Base-by-base conservation (phyloP, 192 early-diverging fungal species). In the Umbelopsis ramanniana region DNA sequence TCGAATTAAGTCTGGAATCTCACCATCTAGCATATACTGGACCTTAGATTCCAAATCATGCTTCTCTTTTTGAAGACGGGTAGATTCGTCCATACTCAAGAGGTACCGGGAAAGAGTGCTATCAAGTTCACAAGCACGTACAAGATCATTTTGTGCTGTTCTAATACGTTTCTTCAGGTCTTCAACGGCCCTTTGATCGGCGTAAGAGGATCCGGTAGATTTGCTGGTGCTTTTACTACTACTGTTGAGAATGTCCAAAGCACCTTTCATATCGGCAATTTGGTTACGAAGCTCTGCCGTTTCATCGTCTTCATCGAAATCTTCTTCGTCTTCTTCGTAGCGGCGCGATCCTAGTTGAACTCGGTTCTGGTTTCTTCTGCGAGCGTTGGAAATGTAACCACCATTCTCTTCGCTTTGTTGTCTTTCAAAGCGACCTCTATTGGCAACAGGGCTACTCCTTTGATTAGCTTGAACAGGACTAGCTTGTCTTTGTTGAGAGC, bases 111-210 rank as follows among this genome's bases (percentile, higher is more conserved):
- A 54, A 24, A 70, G 33, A 15, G 46, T 37, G 47, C 69, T 50
- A 33, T 50, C 19, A 23, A 21, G 69, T 40, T 53, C 53, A 29
- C 69, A 54, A 33, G 47, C 53, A 26, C 35, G 69, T 19, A 63
- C 57, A 60, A 74, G 71, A n/a, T 79, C 77, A 6, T 53, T 14
- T 46, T 88, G 84, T 22, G 84, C 52, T 66, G 84, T 78, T 29
- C 57, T 77, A 35, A 84, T 77, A 22, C 79, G 72, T 22, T 68
- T 70, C 47, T 86, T 85, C 22, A 82, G 43, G 52, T 82, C 81
- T 15, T 74, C 38, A 29, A 84, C 77, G 24, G 86, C 83, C 66
- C 67, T 75, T 50, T 76, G 73, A 24, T 87, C 79, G n/a, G 71
- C 22, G 46, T 66, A 70, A 46, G 66, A 38, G 2, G 74, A 68